Conservation (phyloP, 2,329 filamentous ascomycete genomes). For the Westerdykella ornata region DNA sequence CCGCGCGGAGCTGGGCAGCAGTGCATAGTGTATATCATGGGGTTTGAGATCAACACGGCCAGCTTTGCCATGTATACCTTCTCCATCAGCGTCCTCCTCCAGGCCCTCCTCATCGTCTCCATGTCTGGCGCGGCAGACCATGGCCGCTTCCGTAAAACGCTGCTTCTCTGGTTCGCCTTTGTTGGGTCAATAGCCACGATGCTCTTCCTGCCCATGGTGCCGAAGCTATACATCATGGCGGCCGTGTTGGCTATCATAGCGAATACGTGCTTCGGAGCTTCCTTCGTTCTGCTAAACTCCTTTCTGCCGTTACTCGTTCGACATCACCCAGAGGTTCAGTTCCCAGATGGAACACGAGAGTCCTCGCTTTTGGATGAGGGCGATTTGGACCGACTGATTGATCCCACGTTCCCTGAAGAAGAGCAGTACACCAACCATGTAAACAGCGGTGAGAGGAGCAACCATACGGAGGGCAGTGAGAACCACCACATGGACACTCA, state of each 20-base stretch:
- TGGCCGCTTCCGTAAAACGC: constrained; percentile 76
- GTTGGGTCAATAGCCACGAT: constrained; percentile 77
- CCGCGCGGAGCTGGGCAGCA: constrained; percentile 44
- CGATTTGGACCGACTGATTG: constrained; percentile 13
- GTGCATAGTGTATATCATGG: constrained; percentile 76
- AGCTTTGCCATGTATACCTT: constrained; percentile 99
- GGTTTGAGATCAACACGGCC: constrained; percentile 85
- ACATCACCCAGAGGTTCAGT: constrained; percentile 61
- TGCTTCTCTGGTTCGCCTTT: constrained; percentile 79
- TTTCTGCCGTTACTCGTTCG: constrained; percentile 88
- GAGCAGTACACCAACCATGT: constrained; percentile 19
- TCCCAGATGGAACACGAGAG: constrained; percentile 14
- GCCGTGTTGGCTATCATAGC: constrained; percentile 80
- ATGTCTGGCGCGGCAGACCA: constrained; percentile 96
- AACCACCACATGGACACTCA: too few relatives aligned
- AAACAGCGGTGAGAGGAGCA: not conserved
- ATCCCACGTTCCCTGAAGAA: constrained; percentile 18
- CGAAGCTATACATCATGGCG: constrained; percentile 70
- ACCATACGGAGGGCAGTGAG: not conserved
- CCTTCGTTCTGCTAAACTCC: constrained; percentile 91
- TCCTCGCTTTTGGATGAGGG: constrained; percentile 24
- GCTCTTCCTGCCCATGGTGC: constrained; percentile 73
- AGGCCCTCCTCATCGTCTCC: constrained; percentile 85
- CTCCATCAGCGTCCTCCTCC: constrained; percentile 80
- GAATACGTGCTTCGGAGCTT: constrained; percentile 90